Percentiles rank a stretch among this genome's conserved stretches.
phyloP scores from a whole-genome alignment of 345 rosid genomes.

The Garcia nutans region DNA sequence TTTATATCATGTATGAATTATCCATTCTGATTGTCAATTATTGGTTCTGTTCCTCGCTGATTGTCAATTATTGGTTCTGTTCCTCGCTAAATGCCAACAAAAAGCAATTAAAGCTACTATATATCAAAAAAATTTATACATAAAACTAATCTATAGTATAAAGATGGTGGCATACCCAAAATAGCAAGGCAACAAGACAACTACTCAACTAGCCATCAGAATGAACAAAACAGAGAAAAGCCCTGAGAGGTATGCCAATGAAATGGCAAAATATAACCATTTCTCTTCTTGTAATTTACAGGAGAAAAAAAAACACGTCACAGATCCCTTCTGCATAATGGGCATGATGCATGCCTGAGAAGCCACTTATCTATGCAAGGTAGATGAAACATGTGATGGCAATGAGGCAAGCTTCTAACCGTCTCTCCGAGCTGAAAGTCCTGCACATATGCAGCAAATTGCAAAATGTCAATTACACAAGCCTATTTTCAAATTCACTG shows the following conservation, averaged over 20 bases:
- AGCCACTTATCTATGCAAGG: constrained; percentile 99
- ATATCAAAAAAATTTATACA: constrained; percentile 45
- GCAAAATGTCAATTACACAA: constrained; percentile 8
- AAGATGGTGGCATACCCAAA: constrained; percentile 10
- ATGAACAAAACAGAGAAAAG: constrained; percentile 16
- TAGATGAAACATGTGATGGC: constrained; percentile 95
- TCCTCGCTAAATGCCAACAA: neutral
- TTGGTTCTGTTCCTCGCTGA: no score
- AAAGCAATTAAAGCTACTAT: constrained; percentile 1
- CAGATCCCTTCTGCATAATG: constrained; percentile 90
- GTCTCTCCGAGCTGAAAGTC: constrained; percentile 93
- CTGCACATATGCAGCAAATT: constrained; percentile 38
- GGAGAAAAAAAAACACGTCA: constrained; percentile 21
- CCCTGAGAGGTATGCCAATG: constrained; percentile 13
- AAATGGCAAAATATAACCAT: constrained; percentile 19
- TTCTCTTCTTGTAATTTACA: constrained; percentile 25
- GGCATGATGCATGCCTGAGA: constrained; percentile 83
- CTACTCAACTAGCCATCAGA: constrained; percentile 16
- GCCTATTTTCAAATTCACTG: constrained; percentile 1
- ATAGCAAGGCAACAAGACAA: constrained; percentile 12
- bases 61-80: no score
- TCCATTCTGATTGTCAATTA: no score
- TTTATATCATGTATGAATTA: no score
- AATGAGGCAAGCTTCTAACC: constrained; percentile 88
- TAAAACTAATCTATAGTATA: constrained; percentile 25